Evolutionary conservation across 2,329 filamentous ascomycete genomes (phyloP).

Genomic region (Aspergillus clavatus): DNA sequence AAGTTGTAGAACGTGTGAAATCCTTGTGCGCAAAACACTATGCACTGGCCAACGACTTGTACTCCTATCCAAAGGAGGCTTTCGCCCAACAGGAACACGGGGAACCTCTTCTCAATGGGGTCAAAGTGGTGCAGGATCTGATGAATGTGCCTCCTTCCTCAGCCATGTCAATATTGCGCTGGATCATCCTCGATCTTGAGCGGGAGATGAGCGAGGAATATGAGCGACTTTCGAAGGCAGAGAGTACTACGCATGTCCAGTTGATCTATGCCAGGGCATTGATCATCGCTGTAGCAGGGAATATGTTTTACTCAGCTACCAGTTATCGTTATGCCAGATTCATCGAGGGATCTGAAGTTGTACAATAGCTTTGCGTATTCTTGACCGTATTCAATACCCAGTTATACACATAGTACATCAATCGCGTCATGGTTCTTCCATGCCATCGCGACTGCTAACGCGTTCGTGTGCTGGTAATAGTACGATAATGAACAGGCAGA

Average conservation of each 20-base stretch:
- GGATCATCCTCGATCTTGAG: slow-evolving; percentile 11
- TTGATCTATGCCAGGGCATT: slow-evolving; percentile 6
- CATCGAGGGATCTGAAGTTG: slow-evolving; percentile 8
- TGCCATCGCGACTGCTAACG: too few species aligned
- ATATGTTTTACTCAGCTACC: slow-evolving; percentile 16
- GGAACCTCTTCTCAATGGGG: slow-evolving; percentile 8
- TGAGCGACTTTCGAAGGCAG: background rate
- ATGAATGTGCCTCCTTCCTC: background rate
- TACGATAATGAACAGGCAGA: too few species aligned
- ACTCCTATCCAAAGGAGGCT: slow-evolving; percentile 13
- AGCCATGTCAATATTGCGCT: slow-evolving; percentile 3
- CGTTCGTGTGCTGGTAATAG: too few species aligned
- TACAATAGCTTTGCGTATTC: background rate
- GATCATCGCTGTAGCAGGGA: slow-evolving; percentile 9
- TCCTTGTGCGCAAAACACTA: slow-evolving; percentile 10
- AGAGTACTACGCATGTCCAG: background rate
- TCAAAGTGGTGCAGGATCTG: slow-evolving; percentile 7
- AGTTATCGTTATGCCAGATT: slow-evolving; percentile 7
- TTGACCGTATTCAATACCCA: background rate
- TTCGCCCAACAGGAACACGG: slow-evolving; percentile 2
- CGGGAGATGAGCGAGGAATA: slow-evolving; percentile 9
- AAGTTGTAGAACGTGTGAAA: background rate
- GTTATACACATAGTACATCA: too few species aligned
- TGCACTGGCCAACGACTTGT: slow-evolving; percentile 14
- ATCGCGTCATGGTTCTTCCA: too few species aligned